Conservation (phyloP, 176 grass and related monocot genomes). For the Metroxylon sagu region DNA sequence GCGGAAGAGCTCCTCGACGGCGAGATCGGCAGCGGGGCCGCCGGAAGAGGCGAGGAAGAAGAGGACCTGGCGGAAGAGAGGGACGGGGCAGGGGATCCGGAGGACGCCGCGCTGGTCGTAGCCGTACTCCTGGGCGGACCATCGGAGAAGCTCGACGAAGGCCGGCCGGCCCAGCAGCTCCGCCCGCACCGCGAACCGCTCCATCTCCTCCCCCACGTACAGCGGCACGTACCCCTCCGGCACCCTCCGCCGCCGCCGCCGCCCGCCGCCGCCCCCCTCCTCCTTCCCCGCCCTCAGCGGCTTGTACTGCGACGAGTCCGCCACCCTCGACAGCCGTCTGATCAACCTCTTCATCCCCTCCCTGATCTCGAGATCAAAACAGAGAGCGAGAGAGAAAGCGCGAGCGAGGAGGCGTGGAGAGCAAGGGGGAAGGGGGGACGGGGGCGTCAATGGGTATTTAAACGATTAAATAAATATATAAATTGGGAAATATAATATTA, state of each 20-base stretch:
- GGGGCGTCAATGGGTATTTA: too few relatives aligned
- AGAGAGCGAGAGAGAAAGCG: not conserved
- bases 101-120: slow-evolving; percentile 19
- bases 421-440: too few relatives aligned
- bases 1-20: slow-evolving; percentile 11
- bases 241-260: not conserved
- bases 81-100: slow-evolving; percentile 8
- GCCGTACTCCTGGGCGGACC: slow-evolving; percentile 22
- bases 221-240: slow-evolving; percentile 14
- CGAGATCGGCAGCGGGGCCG: not conserved
- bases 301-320: slow-evolving; percentile 8
- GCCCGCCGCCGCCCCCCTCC: not conserved
- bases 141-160: slow-evolving; percentile 13
- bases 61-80: slow-evolving; percentile 12
- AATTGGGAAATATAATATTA: too few relatives aligned
- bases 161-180: slow-evolving; percentile 11
- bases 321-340: slow-evolving; percentile 11
- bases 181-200: slow-evolving; percentile 19
- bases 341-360: slow-evolving; percentile 15
- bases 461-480: too few relatives aligned
- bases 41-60: not conserved
- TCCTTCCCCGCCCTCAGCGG: not conserved
- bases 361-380: not conserved
- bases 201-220: slow-evolving; percentile 24
- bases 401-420: too few relatives aligned